phyloP scores from a whole-genome alignment of 2,329 filamentous ascomycete genomes.

The Trichoderma sp. region DNA sequence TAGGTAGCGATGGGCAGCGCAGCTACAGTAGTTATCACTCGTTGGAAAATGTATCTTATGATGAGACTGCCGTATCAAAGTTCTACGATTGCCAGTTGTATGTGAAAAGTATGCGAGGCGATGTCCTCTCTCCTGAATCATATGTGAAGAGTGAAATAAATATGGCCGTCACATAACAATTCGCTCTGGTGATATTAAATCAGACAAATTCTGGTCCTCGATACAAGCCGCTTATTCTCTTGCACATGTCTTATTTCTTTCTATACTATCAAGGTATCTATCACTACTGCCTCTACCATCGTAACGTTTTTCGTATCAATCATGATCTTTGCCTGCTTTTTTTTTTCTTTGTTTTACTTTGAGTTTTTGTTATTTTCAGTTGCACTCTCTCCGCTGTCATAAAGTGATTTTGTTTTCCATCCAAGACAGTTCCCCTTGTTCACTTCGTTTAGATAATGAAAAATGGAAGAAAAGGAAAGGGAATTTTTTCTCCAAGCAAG shows the following conservation, averaged over 20 bases:
- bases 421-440: neutral
- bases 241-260: neutral
- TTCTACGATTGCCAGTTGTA: neutral
- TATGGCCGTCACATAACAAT: too few relatives aligned
- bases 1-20: neutral
- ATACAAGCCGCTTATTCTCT: neutral
- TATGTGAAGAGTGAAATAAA: too few relatives aligned
- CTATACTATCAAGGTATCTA: constrained; percentile 19
- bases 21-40: neutral
- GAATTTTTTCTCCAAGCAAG: too few relatives aligned
- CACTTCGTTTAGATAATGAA: neutral
- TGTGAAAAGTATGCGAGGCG: neutral
- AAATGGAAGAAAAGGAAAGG: neutral
- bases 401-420: neutral
- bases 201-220: neutral
- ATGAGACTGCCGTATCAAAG: neutral
- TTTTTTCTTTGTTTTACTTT: neutral
- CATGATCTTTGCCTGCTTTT: neutral
- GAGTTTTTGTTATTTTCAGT: neutral
- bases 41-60: neutral
- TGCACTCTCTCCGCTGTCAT: neutral
- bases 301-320: constrained; percentile 7
- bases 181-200: neutral
- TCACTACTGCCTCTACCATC: neutral
- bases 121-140: neutral